phyloP scores from a whole-genome alignment of 345 rosid species.

The Tarenaya hassleriana region DNA sequence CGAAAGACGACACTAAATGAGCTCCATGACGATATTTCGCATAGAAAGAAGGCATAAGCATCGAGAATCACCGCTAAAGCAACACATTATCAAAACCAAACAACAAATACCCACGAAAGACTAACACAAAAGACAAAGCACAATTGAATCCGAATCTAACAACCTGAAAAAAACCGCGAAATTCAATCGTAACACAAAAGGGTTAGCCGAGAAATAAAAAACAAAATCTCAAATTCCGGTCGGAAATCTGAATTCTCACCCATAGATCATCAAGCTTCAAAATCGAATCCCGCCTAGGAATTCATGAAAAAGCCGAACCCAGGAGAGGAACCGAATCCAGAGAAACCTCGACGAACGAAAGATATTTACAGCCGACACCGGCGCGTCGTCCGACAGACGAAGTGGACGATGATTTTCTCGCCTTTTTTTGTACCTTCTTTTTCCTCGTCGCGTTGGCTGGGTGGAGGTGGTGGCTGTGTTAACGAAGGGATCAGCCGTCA shows the following conservation, averaged over 20 bases:
- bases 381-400: slow-evolving; percentile 35
- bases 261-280: slow-evolving; percentile 10
- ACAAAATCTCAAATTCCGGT: neutral
- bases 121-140: slow-evolving; percentile 8
- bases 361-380: slow-evolving; percentile 16
- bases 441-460: slow-evolving; percentile 16
- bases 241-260: slow-evolving; percentile 15
- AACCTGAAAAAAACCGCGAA: slow-evolving; percentile 15
- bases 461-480: slow-evolving; percentile 14
- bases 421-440: slow-evolving; percentile 5
- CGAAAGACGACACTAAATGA: no score
- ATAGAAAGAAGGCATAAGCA: no score
- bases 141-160: slow-evolving; percentile 21
- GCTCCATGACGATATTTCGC: no score
- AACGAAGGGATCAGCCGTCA: slow-evolving; percentile 15
- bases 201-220: neutral
- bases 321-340: slow-evolving; percentile 20
- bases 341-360: slow-evolving; percentile 8
- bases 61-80: slow-evolving; percentile 17
- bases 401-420: slow-evolving; percentile 25
- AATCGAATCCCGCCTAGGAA: slow-evolving; percentile 32
- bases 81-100: slow-evolving; percentile 6
- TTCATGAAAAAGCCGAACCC: slow-evolving; percentile 17
- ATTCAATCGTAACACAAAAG: slow-evolving; percentile 1
- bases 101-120: no score